Conservation (phyloP, 2,329 filamentous ascomycete species). For the Plenodomus tracheiphilus region DNA sequence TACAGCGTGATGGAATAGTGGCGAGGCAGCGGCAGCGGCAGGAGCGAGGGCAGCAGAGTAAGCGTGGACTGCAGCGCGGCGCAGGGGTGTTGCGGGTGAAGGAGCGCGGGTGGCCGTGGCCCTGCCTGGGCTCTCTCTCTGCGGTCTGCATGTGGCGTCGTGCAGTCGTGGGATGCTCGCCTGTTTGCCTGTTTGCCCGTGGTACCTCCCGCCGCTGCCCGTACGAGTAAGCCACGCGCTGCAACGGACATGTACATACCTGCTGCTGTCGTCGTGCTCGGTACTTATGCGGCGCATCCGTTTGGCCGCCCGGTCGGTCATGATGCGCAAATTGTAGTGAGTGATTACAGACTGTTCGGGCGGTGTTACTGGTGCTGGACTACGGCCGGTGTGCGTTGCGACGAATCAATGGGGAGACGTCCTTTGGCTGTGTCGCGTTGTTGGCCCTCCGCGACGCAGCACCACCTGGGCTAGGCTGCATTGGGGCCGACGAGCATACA, state of each 20-base stretch:
- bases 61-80: conserved; percentile 5
- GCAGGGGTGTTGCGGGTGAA: conserved; percentile 17
- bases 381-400: conserved; percentile 9
- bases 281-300: conserved; percentile 47
- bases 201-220: too few relatives aligned
- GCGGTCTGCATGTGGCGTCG: conserved; percentile 1
- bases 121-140: background rate
- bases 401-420: conserved; percentile 7
- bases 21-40: background rate
- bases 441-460: too few relatives aligned
- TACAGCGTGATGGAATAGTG: conserved; percentile 3
- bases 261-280: conserved; percentile 44
- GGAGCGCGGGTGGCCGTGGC: background rate
- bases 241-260: conserved; percentile 18
- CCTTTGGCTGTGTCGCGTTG: background rate
- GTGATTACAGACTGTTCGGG: background rate
- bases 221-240: too few relatives aligned
- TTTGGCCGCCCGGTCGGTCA: conserved; percentile 42
- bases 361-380: background rate
- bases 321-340: conserved; percentile 5
- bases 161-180: conserved; percentile 18
- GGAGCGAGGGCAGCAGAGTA: background rate
- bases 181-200: conserved; percentile 11
- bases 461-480: too few relatives aligned
- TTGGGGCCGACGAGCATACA: too few relatives aligned